phyloP scores from a whole-genome alignment of 148 eudicot genomes.

The Selenicereus undatus region DNA sequence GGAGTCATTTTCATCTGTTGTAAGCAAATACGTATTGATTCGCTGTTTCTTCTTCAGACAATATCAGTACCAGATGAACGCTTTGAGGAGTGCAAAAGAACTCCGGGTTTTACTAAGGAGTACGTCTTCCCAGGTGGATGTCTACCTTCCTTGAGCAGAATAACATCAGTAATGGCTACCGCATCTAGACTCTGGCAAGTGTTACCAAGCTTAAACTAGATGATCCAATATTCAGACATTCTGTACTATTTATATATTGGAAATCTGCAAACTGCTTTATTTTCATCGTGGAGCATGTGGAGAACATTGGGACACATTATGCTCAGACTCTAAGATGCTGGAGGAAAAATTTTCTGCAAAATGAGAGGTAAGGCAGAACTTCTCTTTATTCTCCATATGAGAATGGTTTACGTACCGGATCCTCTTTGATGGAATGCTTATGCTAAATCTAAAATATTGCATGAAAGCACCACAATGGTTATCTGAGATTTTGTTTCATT shows the following conservation, averaged over 20 bases:
- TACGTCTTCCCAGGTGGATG: slow-evolving; percentile 87
- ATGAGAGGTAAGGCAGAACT: slow-evolving; percentile 40
- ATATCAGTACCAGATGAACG: slow-evolving; percentile 71
- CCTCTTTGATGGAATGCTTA: no score
- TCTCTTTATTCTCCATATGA: neutral
- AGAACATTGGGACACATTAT: slow-evolving; percentile 74
- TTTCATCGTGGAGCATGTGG: slow-evolving; percentile 69
- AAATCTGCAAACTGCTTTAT: neutral
- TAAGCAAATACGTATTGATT: no score
- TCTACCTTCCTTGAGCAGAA: slow-evolving; percentile 59
- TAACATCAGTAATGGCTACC: slow-evolving; percentile 73
- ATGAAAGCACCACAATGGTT: no score
- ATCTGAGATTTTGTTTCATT: no score
- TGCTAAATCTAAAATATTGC: no score
- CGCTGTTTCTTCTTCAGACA: slow-evolving; percentile 35
- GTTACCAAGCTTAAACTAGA: neutral
- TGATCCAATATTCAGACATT: neutral
- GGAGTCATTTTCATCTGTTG: neutral
- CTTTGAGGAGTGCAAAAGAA: slow-evolving; percentile 62
- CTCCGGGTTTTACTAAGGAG: slow-evolving; percentile 72
- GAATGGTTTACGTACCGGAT: no score
- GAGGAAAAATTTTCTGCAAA: slow-evolving; percentile 55
- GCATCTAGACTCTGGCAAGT: slow-evolving; percentile 72
- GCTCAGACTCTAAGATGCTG: slow-evolving; percentile 58
- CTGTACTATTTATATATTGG: neutral